Percentiles rank a stretch among this genome's conserved stretches.
Conservation (phyloP, 441 rosid genomes). For the Euphorbia corollata region DNA sequence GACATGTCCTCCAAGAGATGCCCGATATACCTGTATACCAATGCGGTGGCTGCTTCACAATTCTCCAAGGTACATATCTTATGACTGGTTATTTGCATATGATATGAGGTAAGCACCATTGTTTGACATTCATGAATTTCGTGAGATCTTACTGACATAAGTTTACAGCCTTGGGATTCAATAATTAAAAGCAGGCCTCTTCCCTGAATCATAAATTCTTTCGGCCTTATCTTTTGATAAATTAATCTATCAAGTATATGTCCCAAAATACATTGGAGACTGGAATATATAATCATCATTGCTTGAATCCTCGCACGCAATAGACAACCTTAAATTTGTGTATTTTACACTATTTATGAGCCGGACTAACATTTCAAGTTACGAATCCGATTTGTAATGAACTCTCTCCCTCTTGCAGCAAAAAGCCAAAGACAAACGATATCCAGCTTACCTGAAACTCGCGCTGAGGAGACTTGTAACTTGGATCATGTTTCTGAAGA, state of each 20-base stretch:
- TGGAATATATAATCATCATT: background rate
- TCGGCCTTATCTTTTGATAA: background rate
- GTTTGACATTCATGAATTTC: background rate
- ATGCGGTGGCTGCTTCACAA: constrained; percentile 66
- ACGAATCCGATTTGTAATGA: background rate
- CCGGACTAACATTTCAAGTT: background rate
- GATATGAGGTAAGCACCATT: no score
- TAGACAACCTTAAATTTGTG: background rate
- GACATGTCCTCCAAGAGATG: constrained; percentile 53
- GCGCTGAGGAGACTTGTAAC: constrained; percentile 25
- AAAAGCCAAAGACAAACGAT: constrained; percentile 32
- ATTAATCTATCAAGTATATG: background rate
- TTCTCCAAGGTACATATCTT: constrained; percentile 53
- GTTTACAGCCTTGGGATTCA: background rate
- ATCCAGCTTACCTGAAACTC: constrained; percentile 26
- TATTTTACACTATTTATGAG: no score
- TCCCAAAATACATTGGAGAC: background rate
- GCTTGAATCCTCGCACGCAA: background rate
- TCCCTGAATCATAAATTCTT: background rate
- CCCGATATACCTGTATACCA: constrained; percentile 51
- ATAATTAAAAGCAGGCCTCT: background rate
- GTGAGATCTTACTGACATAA: background rate
- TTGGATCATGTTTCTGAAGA: constrained; percentile 24
- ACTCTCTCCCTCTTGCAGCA: constrained; percentile 37
- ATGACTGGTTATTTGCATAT: background rate